Evolutionary conservation across 2,329 filamentous ascomycete genomes (phyloP), one percentile per base, ranked within the genome.

Genomic region (Paraconiothyrium sp.): DNA sequence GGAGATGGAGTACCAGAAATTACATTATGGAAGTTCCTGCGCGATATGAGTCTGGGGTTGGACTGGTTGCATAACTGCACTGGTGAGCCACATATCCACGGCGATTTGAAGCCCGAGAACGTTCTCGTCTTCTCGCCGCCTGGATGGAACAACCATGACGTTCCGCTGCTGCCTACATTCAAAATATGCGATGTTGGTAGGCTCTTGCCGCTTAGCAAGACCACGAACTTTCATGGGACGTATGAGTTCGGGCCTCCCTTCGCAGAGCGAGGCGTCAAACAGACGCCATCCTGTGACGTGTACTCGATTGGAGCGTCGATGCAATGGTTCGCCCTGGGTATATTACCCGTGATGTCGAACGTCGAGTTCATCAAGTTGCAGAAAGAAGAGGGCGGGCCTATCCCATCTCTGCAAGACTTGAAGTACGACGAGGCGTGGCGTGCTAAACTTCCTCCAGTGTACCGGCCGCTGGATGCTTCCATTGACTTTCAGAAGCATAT

Each of bases 71-170:
- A 75, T 32, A 67, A 70, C 32, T 11, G 54, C 10, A 44, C 64
- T 30, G 41, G 16, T 11, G 22, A 48, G 16, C 46, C 60, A 7
- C 66, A 97, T 59, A 81, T 97, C 41, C 95, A 98, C 74, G 93
- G 93, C 35, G 95, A 98, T 74, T 83, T 98, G 69, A 98, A 98
- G 80, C 89, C 91, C 0, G 93, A 96, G 76, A 98, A 98, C 75
- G 95, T 95, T 70, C 88, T 98, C 2, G 87, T 97, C 1, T 41
- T 39, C 2, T n/a, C 51, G 0, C 64, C 66, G 6, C 32, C 37
- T 0, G 37, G 46, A n/a, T 63, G 46, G 39, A 22, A 57, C 0
- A 37, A 47, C 3, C 34, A 63, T n/a, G 44, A 27, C 0, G 4
- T 71, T 1, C 67, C 69, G 1, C 50, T 58, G 4, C 49, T 69